Conservation (phyloP, 257 asterid genomes). For the Thymus quinquecostatus region DNA sequence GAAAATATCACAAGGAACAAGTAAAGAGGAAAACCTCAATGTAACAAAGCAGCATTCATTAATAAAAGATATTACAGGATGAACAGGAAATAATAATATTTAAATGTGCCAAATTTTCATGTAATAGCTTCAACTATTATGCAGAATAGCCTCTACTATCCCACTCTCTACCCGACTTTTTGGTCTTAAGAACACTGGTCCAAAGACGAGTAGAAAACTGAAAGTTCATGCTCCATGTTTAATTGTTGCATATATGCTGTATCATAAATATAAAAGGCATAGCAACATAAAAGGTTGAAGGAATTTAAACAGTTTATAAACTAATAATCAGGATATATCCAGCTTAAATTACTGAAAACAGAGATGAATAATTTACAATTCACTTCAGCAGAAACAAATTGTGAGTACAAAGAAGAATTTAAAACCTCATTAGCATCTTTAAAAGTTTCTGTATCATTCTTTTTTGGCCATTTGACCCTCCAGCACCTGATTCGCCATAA, state of each 20-base stretch:
- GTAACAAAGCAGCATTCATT: constrained; percentile 5
- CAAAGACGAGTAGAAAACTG: neutral
- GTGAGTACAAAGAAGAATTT: constrained; percentile 20
- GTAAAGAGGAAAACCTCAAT: constrained; percentile 8
- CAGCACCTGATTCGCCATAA: constrained; percentile 75
- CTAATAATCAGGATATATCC: neutral
- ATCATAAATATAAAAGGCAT: neutral
- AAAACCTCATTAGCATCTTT: constrained; percentile 98
- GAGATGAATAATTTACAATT: neutral
- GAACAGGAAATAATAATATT: constrained; percentile 8
- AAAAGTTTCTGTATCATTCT: constrained; percentile 54
- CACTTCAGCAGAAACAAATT: neutral
- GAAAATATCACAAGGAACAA: neutral
- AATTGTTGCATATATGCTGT: neutral
- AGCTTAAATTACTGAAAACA: neutral
- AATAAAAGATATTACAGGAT: neutral
- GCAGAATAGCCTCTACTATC: neutral
- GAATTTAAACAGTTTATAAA: constrained; percentile 1
- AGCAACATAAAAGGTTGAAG: neutral
- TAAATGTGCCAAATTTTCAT: neutral
- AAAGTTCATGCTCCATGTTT: neutral
- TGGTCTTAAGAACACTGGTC: neutral
- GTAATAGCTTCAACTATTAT: neutral
- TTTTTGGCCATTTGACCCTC: constrained; percentile 96
- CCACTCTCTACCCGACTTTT: neutral